phyloP scores from a whole-genome alignment of 257 asterid species.

The Phtheirospermum japonicum region DNA sequence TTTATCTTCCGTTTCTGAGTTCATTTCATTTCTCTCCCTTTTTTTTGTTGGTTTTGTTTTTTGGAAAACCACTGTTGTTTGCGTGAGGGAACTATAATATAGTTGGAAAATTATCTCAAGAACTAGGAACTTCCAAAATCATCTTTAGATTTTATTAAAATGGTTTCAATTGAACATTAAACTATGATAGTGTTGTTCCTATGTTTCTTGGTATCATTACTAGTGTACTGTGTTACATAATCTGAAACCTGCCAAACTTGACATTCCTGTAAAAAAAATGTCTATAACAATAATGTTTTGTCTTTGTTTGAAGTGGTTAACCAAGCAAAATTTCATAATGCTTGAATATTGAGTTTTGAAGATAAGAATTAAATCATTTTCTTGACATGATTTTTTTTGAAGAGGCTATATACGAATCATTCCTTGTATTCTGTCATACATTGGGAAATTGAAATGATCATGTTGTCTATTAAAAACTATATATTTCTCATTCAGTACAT shows the following conservation, averaged over 20 bases:
- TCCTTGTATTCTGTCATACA: no score
- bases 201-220: no score
- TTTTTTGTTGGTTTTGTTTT: no score
- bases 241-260: background rate
- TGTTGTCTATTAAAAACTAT: background rate
- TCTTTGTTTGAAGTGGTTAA: background rate
- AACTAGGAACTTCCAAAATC: slow-evolving; percentile 11
- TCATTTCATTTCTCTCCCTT: background rate
- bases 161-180: background rate
- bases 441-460: background rate
- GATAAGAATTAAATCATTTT: background rate
- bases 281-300: background rate
- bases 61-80: background rate
- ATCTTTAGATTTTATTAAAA: no score
- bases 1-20: slow-evolving; percentile 22
- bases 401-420: background rate
- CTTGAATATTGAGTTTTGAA: background rate
- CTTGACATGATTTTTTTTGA: background rate
- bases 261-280: background rate
- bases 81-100: background rate
- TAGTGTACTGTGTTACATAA: background rate
- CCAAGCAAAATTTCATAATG: background rate
- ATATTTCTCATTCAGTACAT: background rate
- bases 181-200: background rate
- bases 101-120: background rate